Evolutionary conservation across 2,329 filamentous ascomycete genomes (phyloP).

Genomic region (Claviceps sp.): DNA sequence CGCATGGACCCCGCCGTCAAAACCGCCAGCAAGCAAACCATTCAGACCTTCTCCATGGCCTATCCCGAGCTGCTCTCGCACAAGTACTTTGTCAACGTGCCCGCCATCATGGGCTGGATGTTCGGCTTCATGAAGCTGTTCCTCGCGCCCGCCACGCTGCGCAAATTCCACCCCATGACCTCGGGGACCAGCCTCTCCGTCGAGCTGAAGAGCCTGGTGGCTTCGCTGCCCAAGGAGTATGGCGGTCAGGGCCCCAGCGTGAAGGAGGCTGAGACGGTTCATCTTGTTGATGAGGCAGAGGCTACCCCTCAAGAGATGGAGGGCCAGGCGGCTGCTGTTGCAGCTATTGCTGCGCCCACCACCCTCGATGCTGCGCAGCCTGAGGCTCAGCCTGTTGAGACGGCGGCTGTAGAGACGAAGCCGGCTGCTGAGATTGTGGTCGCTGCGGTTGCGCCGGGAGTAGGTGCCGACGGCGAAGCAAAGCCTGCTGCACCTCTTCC

Average conservation of each 20-base stretch:
- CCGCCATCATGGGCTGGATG: constrained; percentile 79
- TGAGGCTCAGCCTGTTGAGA: neutral
- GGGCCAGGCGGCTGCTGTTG: constrained; percentile 1
- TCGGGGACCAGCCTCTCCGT: constrained; percentile 57
- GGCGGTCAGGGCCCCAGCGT: constrained; percentile 53
- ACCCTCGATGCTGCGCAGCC: constrained; percentile 1
- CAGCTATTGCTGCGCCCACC: constrained; percentile 4
- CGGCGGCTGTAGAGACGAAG: constrained; percentile 3
- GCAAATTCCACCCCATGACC: constrained; percentile 67
- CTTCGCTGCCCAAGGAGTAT: constrained; percentile 59
- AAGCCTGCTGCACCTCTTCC: constrained; percentile 3
- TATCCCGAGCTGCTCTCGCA: constrained; percentile 75
- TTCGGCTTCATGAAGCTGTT: constrained; percentile 65
- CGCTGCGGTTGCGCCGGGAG: neutral
- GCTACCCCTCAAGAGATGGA: constrained; percentile 6
- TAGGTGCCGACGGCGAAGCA: constrained; percentile 3
- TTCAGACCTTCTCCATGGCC: constrained; percentile 64
- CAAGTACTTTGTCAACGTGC: constrained; percentile 96
- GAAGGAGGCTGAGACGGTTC: constrained; percentile 22
- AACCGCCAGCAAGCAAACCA: constrained; percentile 64
- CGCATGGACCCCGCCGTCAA: constrained; percentile 67
- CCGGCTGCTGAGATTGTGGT: neutral
- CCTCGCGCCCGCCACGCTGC: constrained; percentile 57
- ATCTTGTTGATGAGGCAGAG: constrained; percentile 11
- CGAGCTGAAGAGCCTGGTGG: constrained; percentile 44